Base-by-base conservation (phyloP, 2,329 filamentous ascomycete species). In the Lecanicillium sp. region DNA sequence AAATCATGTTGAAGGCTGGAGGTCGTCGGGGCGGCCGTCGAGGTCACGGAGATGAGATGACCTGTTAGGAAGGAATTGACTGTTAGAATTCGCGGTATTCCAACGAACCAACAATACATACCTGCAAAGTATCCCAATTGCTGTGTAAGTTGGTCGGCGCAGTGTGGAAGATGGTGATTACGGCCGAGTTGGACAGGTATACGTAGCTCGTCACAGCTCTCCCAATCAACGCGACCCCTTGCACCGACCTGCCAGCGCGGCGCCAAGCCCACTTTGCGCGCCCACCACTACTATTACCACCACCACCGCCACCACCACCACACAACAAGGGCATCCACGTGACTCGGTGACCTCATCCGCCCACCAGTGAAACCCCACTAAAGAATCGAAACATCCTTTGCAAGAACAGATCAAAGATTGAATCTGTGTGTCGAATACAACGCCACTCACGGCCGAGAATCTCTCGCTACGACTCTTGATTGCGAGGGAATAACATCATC, bases 1-100 rank as follows among this genome's bases (percentile, higher is more conserved):
- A 83, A 59, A 98, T 96, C 92, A 98, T 98, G 35, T 54, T 85
- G 69, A 54, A 43, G 44, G 32, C 12, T 37, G 11, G 7, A 9
- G 40, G 34, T 42, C 28, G 40, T 33, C 45, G 42, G 46, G 28
- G 48, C 39, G 20, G 40, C 16, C 18, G 20, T 39, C 37, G 20
- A 16, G 35, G 28, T 16, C 30, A 29, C 22, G 11, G 11, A 25
- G 11, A 11, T 25, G 22, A 6, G 22, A 25, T 25, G 22, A 11
- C 22, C 22, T 25, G 11, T 25, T n/a, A n/a, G n/a, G 22, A 25
- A 11, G 22, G 6, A 25, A 25, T 7, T 25, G 11, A 25, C 6
- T 6, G 11, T 25, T 25, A 25, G 22, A 25, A 25, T 25, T 11
- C 11, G 22, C 6, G 7, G 11, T 25, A 11, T 6, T 7, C 22